Evolutionary conservation across 228 moss, liverwort and hornwort species (phyloP), one percentile per base, ranked within the genome.

Genomic region (Sphagnum fallax): DNA sequence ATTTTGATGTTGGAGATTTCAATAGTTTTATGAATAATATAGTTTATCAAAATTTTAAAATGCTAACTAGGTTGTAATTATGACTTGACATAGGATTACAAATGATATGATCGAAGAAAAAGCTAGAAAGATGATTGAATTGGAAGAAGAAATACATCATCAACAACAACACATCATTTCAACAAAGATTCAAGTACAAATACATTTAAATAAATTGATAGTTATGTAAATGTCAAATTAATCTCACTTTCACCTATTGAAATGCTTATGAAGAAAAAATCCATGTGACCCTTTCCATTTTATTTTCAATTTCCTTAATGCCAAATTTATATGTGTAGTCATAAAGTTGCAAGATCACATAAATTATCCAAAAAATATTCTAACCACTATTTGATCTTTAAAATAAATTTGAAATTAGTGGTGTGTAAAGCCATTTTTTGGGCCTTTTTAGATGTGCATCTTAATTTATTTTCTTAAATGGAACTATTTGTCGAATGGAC

Each of bases 91-190:
- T 80, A 91, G 90, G 70, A 76, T 88, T 55, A 92, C 95, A 14
- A 78, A 92, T 10, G 82, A 84, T 49, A 84, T 83, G 83, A 73
- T 92, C 67, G 84, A 88, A 83, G 85, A 68, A 48, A 85, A 95
- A 49, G 66, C 68, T 8, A 82, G 79, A 5, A 79, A 32, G 52
- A 53, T 83, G 55, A 32, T 86, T 53, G 86, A 87, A 66, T 47
- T 95, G 16, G 92, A 90, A 49, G 95, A 95, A 67, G 84, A 89
- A 69, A 70, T 83, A 61, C 16, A 71, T 6, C 82, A 80, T 50
- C 85, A 76, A 64, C 74, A 72, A 12, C 86, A 82, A 9, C 85
- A 72, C 14, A 90, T 95, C 64, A 71, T 32, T 8, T 85, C 75
- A 50, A 68, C 77, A 10, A 95, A 92, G 73, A 81, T 85, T 77